Evolutionary conservation across 202 grass and related monocot genomes (phyloP), one percentile per base, ranked within the genome.

Genomic region (Cymbopogon flexuosus): DNA sequence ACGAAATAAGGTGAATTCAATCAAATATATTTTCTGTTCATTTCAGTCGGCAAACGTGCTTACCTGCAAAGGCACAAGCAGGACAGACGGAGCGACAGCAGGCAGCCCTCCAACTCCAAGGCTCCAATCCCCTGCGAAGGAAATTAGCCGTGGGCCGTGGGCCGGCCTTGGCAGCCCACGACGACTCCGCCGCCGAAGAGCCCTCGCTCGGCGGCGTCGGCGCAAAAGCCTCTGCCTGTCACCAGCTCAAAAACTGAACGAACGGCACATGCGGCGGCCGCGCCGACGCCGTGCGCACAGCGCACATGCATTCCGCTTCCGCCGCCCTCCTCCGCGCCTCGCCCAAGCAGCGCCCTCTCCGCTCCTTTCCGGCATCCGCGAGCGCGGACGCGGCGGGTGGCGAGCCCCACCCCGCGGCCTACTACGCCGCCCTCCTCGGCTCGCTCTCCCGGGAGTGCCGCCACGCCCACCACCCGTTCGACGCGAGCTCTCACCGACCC

Each of bases 341-440:
- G 62, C 77, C 29, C 14, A 81, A 21, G 36, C 49, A 21, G 8
- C 69, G 7, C 2, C 4, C 34, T 57, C 45, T 56, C 27, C 37
- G 2, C 47, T 35, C 0, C 47, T 46, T 29, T n/a, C 22, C 76
- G 3, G 23, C 60, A 37, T 10, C 63, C 64, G 10, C 61, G 5
- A 11, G 3, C 19, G n/a, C 68, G 2, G 12, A 8, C 21, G 30
- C 59, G 21, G 46, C 35, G 15, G 46, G 35, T 6, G 24, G 22
- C 23, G 54, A 36, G 27, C 9, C 10, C 37, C 22, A 67, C 12
- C 58, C 79, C 41, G 22, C 62, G 39, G 19, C 46, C 57, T 57
- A 52, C 76, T 86, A 86, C 73, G 37, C 70, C 46, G 10, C 47
- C 68, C 37, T 91, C 58, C 80, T 92, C n/a, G 43, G 9, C 9